Evolutionary conservation across 1,284 basidiomycete genomes (phyloP).

Genomic region (Coniophora puteana): DNA sequence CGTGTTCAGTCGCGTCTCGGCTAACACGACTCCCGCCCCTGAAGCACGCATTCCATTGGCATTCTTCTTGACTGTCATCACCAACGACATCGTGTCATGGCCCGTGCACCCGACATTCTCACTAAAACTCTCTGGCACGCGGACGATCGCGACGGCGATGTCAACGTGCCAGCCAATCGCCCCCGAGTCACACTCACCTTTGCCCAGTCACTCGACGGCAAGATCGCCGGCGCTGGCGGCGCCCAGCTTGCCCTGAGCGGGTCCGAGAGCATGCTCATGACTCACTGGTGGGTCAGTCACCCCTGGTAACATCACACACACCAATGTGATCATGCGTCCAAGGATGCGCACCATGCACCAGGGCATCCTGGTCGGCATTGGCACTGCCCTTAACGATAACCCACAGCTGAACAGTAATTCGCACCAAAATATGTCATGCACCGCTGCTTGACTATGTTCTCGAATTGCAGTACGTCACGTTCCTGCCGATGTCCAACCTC

Average conservation of each 20-base stretch:
- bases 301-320: not conserved
- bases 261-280: conserved; percentile 89
- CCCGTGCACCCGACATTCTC: no score
- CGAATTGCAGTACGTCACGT: conserved; percentile 48
- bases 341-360: conserved; percentile 91
- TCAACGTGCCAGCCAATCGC: no score
- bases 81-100: no score
- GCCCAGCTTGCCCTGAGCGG: conserved; percentile 83
- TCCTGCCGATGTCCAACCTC: conserved; percentile 34
- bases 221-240: conserved; percentile 79
- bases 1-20: no score
- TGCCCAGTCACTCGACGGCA: conserved; percentile 92
- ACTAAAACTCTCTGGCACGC: no score
- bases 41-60: no score
- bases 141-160: no score
- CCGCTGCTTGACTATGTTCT: conserved; percentile 1
- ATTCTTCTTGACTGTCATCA: no score
- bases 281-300: conserved; percentile 69
- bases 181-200: conserved; percentile 86
- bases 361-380: conserved; percentile 88
- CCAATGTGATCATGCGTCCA: conserved; percentile 7
- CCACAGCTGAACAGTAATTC: conserved; percentile 93
- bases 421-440: no score
- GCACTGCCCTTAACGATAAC: conserved; percentile 88
- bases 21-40: no score